Evolutionary conservation across 2,329 filamentous ascomycete species (phyloP).

Genomic region (Tolypocladium ophioglossoides): DNA sequence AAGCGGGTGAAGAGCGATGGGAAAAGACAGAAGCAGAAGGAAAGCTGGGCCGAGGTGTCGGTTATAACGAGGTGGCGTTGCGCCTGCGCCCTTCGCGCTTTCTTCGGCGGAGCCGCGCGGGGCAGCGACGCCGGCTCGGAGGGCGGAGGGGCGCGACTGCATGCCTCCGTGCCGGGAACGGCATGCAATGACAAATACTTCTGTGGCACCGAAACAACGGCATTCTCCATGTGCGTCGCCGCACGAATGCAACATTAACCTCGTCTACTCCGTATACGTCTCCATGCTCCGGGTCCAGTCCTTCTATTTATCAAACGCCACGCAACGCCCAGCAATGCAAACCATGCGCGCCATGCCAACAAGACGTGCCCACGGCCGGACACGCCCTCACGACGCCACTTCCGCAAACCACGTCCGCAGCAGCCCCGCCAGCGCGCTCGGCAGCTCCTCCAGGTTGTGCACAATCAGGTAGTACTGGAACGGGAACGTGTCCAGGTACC

Average conservation of each 20-base stretch:
- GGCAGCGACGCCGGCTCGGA: background rate
- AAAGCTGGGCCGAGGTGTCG: background rate
- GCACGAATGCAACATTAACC: background rate
- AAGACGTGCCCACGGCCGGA: too few relatives aligned
- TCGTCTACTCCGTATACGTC: background rate
- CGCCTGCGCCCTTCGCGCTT: too few relatives aligned
- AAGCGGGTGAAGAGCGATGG: too few relatives aligned
- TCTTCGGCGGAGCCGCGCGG: background rate
- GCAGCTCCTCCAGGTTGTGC: constrained; percentile 81
- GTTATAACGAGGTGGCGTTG: background rate
- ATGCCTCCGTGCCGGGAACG: background rate
- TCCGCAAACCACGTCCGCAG: constrained; percentile 93
- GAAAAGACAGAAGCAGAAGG: background rate
- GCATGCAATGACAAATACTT: background rate
- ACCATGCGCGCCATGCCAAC: too few relatives aligned
- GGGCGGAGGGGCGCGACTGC: background rate
- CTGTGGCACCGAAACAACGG: background rate
- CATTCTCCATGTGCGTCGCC: too few relatives aligned
- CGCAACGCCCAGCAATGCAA: constrained; percentile 1
- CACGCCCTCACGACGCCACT: constrained; percentile 43
- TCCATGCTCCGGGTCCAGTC: background rate
- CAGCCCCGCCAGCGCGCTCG: constrained; percentile 74
- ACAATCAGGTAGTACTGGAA: constrained; percentile 97
- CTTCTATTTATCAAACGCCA: background rate
- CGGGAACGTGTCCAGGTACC: constrained; percentile 91